Evolutionary conservation across 805 yeast species (phyloP), one percentile per base, ranked within the genome.

Genomic region (Zygosaccharomyces lentus): DNA sequence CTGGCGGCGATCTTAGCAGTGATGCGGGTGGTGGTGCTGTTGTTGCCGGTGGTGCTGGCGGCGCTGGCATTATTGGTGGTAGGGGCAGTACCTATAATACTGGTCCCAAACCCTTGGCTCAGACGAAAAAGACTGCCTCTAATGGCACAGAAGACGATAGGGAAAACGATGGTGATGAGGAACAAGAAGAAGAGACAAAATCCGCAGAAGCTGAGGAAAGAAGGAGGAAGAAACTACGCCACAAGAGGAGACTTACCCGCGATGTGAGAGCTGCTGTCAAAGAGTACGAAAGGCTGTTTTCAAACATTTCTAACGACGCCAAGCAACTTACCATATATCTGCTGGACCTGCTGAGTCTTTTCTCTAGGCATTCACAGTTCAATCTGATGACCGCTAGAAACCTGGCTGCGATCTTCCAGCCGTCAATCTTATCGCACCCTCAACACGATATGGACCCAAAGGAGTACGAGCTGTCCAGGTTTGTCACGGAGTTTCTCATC

Each of bases 321-420:
- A 81, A 82, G 55, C 96, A 91, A 58, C 71, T 93, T 25, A 71
- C 93, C 6, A 84, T 89, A 52, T 93, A 93, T 69, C 77, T 93
- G 17, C 68, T 93, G 51, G 99, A 93, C 65, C 70, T 93, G 53
- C 72, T 93, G 48, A 84, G 95, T 10, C 77, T 89, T 69, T 95
- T 93, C 58, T 84, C 89, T 35, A 79, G 84, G 48, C 82, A 85
- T 58, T 76, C 95, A 12, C 78, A 77, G 41, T 78, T 78, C 49
- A 93, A 90, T 63, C 71, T 87, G 52, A 93, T 93, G 99, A 81
- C 96, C 1, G 87, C 96, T 1, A 78, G 88, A 56, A 93, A 93
- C 62, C 71, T 93, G 52, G 96, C 98, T 1, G 96, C 98, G 1
- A 87, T 93, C 47, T 93, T 93, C 70, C 99, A 93, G 68, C 98